A percentile compares a stretch with the other conserved stretches of the same genome.
These are phyloP conservation scores for Emydomyces testavorans DNA, from an alignment of 2,329 filamentous ascomycete genomes.

Conservation along the genomic window DNA sequence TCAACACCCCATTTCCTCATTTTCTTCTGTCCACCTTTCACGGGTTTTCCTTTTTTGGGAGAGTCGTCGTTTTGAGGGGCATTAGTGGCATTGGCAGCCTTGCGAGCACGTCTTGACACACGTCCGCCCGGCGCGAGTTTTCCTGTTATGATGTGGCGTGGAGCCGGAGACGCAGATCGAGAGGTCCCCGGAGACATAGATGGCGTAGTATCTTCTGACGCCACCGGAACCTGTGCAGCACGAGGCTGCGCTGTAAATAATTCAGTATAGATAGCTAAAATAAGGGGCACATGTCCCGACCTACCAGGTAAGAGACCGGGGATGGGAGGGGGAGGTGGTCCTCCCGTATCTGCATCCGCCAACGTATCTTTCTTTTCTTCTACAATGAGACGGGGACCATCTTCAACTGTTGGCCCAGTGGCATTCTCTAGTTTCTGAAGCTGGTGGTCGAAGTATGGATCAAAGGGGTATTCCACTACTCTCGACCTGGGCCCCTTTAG, in stretches of 20 bases:
- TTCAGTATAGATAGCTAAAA: constrained; percentile 18
- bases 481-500: constrained; percentile 70
- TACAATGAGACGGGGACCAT: constrained; percentile 31
- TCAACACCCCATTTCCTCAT: constrained; percentile 88
- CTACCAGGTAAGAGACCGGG: constrained; percentile 42
- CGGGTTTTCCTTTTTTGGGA: constrained; percentile 46
- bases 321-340: constrained; percentile 42
- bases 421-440: constrained; percentile 56
- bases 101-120: constrained; percentile 68
- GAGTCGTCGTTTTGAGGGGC: constrained; percentile 64
- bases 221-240: constrained; percentile 33
- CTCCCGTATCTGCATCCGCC: constrained; percentile 40
- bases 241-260: constrained; percentile 31
- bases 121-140: constrained; percentile 61
- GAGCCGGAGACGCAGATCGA: constrained; percentile 61
- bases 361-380: constrained; percentile 37
- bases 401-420: constrained; percentile 32
- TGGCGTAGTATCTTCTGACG: constrained; percentile 58
- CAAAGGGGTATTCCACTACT: constrained; percentile 71
- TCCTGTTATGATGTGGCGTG: constrained; percentile 39
- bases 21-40: constrained; percentile 57
- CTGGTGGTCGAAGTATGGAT: constrained; percentile 90
- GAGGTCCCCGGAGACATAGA: constrained; percentile 62
- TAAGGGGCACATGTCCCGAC: not conserved
- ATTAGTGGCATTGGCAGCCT: constrained; percentile 44